Evolutionary conservation across 2,329 filamentous ascomycete genomes (phyloP).

Genomic region (Pseudogymnoascus sp.): DNA sequence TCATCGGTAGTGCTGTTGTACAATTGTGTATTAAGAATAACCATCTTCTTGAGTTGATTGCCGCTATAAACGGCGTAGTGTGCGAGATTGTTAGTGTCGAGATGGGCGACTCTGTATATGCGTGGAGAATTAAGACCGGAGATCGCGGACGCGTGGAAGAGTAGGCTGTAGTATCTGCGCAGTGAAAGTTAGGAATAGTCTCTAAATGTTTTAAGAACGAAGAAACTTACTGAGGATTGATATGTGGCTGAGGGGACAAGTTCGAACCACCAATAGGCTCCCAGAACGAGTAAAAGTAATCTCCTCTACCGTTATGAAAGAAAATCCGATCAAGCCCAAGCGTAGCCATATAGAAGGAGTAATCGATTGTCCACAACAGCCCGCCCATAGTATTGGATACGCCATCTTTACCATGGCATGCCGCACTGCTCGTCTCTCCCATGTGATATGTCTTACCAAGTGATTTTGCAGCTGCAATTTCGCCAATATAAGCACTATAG

Average conservation of each 20-base stretch:
- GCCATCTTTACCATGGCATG: slow-evolving; percentile 20
- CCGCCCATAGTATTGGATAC: slow-evolving; percentile 23
- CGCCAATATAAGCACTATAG: not conserved
- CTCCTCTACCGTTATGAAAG: slow-evolving; percentile 16
- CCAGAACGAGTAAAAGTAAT: slow-evolving; percentile 14
- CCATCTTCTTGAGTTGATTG: not conserved
- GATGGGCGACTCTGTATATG: not conserved
- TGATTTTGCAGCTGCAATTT: not conserved
- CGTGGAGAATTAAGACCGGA: not conserved
- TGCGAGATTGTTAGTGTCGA: not conserved
- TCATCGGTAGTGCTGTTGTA: not conserved
- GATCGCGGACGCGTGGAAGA: not conserved
- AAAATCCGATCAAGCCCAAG: slow-evolving; percentile 21
- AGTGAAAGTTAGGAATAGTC: not conserved
- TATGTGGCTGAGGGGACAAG: not conserved
- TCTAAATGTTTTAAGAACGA: not conserved
- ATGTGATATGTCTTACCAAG: slow-evolving; percentile 17
- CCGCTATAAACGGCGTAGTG: not conserved
- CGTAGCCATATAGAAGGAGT: slow-evolving; percentile 19
- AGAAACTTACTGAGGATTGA: not conserved
- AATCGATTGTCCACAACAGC: slow-evolving; percentile 24
- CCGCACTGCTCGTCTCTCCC: slow-evolving; percentile 28
- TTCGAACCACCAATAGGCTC: slow-evolving; percentile 14
- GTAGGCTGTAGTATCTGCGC: not conserved
- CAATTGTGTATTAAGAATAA: not conserved